These are phyloP conservation scores for Melampsora occidentalis DNA, from an alignment of 1,284 basidiomycete species.

Conservation along the genomic window DNA sequence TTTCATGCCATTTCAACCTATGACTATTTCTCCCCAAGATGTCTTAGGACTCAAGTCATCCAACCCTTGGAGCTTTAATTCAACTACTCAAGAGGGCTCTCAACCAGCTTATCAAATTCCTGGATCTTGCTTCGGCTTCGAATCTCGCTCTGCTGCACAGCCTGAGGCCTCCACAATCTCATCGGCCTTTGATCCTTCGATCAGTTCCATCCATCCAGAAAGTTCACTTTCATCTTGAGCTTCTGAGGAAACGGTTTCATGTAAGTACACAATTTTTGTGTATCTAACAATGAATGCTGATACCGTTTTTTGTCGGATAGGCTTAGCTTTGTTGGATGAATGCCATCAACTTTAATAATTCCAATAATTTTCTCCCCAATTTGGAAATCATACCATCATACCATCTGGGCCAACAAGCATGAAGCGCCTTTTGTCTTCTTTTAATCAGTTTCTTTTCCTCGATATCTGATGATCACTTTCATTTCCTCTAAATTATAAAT, in stretches of 20 bases:
- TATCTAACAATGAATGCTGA: no score
- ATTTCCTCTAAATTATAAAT: no score
- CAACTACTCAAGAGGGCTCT: background rate
- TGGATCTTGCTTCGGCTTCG: background rate
- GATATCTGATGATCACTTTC: no score
- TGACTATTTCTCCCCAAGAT: background rate
- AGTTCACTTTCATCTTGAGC: background rate
- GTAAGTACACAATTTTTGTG: no score
- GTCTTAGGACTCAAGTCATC: slow-evolving; percentile 2
- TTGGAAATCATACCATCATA: no score
- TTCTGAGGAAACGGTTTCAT: background rate
- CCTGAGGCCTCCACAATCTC: background rate
- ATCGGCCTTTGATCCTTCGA: background rate
- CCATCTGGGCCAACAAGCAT: no score
- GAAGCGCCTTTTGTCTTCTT: no score
- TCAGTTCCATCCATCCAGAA: background rate
- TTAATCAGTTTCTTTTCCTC: no score
- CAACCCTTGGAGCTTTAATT: background rate
- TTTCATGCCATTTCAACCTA: background rate
- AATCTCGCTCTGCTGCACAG: background rate
- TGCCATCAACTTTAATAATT: no score
- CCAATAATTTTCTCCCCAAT: no score
- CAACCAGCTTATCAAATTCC: background rate
- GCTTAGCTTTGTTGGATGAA: no score
- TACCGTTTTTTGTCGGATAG: no score